Base-by-base conservation (phyloP, 306 rosid species). In the Delonix regia region DNA sequence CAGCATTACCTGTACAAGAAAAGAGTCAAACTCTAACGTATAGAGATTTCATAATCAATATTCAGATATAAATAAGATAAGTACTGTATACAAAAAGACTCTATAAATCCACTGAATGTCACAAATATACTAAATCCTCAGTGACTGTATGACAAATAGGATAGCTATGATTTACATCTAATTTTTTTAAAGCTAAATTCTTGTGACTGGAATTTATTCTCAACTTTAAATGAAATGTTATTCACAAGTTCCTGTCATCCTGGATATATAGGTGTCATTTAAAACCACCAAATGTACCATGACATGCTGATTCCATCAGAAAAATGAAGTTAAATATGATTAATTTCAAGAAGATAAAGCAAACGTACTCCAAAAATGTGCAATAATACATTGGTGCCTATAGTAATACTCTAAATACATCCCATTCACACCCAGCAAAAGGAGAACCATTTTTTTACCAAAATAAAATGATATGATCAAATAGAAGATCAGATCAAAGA, bases 1-100 rank as follows among this genome's bases (percentile, higher is more conserved):
- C 77, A 75, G 85, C 70, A 84, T 91, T 93, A 81, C 97, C 98
- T 95, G 79, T 45, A 74, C 64, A 88, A 77, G 70, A 73, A 74
- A 81, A 65, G 76, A 78, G 39, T 42, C 49, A 30, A 80, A 7
- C 79, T 85, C 80, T 73, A 66, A 73, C 57, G 68, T 69, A 63
- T 4, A 69, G 77, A 75, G 56, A 38, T n/a, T 57, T 18, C 6
- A 49, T 18, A 28, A 77, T 56, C 52, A 71, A 64, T 45, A 7
- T 42, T 47, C 45, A 21, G 53, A 71, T 71, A 52, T 60, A 55
- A 25, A 69, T 49, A 71, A 71, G 36, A 83, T 27, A 74, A 74
- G 44, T 22, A 42, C 22, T 36, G 52, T 25, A 61, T 10, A 53
- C n/a, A n/a, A 18, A 77, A 76, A 76, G 12, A 67, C 49, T 15